Percentiles rank a stretch among this genome's conserved stretches.
Conservation (phyloP, 2,329 filamentous ascomycete genomes). For the Graphilbum ipis-grandicollis region DNA sequence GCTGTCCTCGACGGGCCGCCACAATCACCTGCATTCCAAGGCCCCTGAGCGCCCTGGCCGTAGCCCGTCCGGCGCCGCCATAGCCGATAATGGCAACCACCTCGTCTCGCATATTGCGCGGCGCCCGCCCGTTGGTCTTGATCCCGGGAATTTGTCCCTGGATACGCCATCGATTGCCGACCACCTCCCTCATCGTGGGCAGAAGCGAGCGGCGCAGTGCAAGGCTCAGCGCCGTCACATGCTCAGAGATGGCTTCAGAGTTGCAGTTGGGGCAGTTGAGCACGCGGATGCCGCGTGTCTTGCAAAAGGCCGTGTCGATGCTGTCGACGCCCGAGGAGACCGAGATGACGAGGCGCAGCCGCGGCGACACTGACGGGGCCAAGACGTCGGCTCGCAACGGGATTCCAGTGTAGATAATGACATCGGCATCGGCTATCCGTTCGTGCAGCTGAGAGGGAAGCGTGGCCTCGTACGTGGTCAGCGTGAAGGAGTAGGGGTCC, state of each 20-base stretch:
- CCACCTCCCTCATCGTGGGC: conserved; percentile 13
- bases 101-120: conserved; percentile 9
- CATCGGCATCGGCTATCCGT: conserved; percentile 18
- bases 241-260: conserved; percentile 14
- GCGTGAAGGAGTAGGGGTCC: conserved; percentile 13
- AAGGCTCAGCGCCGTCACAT: conserved; percentile 12
- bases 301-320: conserved; percentile 11
- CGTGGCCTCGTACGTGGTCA: conserved; percentile 14
- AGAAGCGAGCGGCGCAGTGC: conserved; percentile 17
- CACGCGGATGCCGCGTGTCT: conserved; percentile 13
- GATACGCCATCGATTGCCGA: conserved; percentile 10
- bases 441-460: conserved; percentile 11
- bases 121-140: conserved; percentile 7
- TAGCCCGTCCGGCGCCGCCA: conserved; percentile 16
- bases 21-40: conserved; percentile 17
- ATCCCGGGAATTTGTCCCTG: conserved; percentile 6
- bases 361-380: conserved; percentile 11
- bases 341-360: conserved; percentile 13
- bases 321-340: conserved; percentile 15
- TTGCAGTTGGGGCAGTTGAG: conserved; percentile 15
- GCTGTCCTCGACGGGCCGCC: conserved; percentile 3
- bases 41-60: conserved; percentile 12
- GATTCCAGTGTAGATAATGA: conserved; percentile 17
- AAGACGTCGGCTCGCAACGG: conserved; percentile 13
- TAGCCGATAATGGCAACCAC: conserved; percentile 17